Evolutionary conservation across 345 rosid species (phyloP).

Genomic region (Gossypium rotundifolium): DNA sequence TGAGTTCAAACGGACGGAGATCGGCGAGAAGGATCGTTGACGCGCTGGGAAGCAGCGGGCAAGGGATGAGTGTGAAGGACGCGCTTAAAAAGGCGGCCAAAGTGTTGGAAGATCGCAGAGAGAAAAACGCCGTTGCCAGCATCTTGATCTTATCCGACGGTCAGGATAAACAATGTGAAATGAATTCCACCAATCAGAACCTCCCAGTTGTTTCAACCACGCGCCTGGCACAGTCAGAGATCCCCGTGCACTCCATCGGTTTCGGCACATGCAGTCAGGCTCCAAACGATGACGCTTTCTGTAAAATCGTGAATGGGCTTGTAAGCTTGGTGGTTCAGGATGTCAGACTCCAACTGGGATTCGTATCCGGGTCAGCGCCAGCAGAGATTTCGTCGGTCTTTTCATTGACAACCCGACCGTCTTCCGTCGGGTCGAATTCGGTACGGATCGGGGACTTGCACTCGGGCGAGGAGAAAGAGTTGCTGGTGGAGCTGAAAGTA

Average conservation of each 20-base stretch:
- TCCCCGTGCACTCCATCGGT: slow-evolving; percentile 56
- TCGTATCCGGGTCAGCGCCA: slow-evolving; percentile 54
- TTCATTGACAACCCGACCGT: slow-evolving; percentile 43
- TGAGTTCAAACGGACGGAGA: slow-evolving; percentile 67
- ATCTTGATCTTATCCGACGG: slow-evolving; percentile 57
- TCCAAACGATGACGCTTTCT: slow-evolving; percentile 40
- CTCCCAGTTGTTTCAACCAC: slow-evolving; percentile 42
- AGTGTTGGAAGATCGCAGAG: slow-evolving; percentile 80
- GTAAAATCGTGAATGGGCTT: slow-evolving; percentile 33
- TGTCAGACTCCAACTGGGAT: slow-evolving; percentile 53
- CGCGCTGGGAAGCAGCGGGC: slow-evolving; percentile 45
- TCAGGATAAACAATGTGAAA: slow-evolving; percentile 35
- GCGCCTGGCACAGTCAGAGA: slow-evolving; percentile 43
- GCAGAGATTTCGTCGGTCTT: slow-evolving; percentile 63
- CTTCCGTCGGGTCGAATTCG: slow-evolving; percentile 40
- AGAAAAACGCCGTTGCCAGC: slow-evolving; percentile 55
- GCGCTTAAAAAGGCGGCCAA: slow-evolving; percentile 84
- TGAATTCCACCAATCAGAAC: slow-evolving; percentile 18
- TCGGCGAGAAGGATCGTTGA: slow-evolving; percentile 63
- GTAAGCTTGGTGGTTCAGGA: slow-evolving; percentile 58
- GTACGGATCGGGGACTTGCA: slow-evolving; percentile 67
- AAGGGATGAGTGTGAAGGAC: slow-evolving; percentile 57
- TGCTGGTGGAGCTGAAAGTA: slow-evolving; percentile 59
- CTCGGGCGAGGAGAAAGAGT: slow-evolving; percentile 65
- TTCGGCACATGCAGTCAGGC: slow-evolving; percentile 34